phyloP scores from a whole-genome alignment of 345 rosid species.

The Salix dunnii region DNA sequence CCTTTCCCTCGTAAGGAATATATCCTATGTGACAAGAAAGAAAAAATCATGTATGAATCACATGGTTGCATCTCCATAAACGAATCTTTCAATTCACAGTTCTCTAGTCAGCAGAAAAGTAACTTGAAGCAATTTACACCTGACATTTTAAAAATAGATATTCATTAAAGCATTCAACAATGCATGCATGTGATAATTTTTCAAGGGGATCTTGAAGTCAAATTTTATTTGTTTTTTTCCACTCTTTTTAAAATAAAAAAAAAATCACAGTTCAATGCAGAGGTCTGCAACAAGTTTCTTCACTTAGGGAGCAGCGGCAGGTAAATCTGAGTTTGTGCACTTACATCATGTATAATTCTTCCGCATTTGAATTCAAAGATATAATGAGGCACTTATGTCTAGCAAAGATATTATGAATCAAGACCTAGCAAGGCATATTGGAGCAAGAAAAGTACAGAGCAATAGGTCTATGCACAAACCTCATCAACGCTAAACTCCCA shows the following conservation, averaged over 20 bases:
- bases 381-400: neutral
- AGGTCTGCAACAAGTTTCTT: neutral
- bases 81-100: neutral
- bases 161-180: too few species aligned
- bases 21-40: neutral
- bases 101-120: neutral
- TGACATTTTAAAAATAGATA: neutral
- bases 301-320: neutral
- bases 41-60: neutral
- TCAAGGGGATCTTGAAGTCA: too few species aligned
- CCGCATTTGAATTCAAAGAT: neutral
- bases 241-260: neutral
- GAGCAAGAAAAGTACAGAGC: neutral
- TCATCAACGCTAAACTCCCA: slow-evolving; percentile 75
- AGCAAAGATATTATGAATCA: neutral
- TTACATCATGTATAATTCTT: neutral
- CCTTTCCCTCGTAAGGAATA: neutral
- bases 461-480: slow-evolving; percentile 45
- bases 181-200: too few species aligned
- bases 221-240: neutral
- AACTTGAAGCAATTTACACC: neutral
- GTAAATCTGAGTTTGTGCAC: neutral
- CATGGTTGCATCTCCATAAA: neutral
- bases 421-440: neutral
- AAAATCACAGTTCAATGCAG: neutral